A percentile compares a stretch with the other conserved stretches of the same genome.
These are phyloP conservation scores for Saccharum officinarum DNA, from an alignment of 176 grass and related monocot species.

Conservation along the genomic window DNA sequence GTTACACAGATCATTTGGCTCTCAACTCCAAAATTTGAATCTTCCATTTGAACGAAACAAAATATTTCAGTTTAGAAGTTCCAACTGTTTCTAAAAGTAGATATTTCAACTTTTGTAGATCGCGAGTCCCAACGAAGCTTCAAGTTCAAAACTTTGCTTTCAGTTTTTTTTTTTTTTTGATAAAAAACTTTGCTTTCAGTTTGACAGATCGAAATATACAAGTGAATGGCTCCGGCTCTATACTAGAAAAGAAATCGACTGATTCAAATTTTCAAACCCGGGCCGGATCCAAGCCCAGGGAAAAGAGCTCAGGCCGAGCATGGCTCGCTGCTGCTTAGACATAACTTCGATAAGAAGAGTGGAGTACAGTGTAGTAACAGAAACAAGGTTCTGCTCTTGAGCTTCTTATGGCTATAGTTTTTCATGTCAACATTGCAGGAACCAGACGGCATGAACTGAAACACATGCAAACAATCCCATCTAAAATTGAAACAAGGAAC, in stretches of 20 bases:
- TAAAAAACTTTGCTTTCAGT: too few species aligned
- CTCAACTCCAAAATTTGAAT: neutral
- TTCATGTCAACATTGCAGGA: neutral
- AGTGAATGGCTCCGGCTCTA: too few species aligned
- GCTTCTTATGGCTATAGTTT: neutral
- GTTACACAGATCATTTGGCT: too few species aligned
- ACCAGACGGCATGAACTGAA: neutral
- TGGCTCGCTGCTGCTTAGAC: too few species aligned
- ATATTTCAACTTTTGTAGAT: too few species aligned
- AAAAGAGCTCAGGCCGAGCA: neutral
- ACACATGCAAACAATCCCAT: neutral
- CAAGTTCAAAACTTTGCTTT: too few species aligned
- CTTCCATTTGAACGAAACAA: too few species aligned
- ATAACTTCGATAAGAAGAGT: neutral
- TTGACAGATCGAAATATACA: too few species aligned
- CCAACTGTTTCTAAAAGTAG: too few species aligned
- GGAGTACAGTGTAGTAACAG: neutral
- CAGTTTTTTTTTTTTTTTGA: too few species aligned
- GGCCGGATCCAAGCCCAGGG: neutral
- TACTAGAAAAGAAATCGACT: neutral
- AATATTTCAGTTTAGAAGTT: too few species aligned
- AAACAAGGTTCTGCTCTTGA: neutral
- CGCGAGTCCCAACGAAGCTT: too few species aligned
- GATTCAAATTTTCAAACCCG: neutral
- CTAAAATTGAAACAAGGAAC: neutral